These are phyloP conservation scores for Akanthomyces lecanii DNA, from an alignment of 2,329 filamentous ascomycete species.

Conservation along the genomic window DNA sequence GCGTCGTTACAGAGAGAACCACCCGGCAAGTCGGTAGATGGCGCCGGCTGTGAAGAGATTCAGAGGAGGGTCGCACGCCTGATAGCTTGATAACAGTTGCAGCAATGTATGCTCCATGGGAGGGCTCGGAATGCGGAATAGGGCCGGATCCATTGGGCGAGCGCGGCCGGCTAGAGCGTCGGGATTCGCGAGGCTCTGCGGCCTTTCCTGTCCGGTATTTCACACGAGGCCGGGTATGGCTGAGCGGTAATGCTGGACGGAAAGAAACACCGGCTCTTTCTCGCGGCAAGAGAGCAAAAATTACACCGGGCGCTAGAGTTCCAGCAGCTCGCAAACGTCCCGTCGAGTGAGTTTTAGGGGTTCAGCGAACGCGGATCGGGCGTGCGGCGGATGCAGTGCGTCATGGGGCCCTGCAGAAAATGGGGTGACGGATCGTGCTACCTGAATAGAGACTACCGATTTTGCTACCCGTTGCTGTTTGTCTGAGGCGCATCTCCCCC, in stretches of 20 bases:
- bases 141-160: background rate
- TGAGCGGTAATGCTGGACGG: background rate
- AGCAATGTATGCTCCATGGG: background rate
- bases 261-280: background rate
- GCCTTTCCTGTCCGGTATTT: background rate
- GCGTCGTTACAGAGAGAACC: background rate
- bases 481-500: background rate
- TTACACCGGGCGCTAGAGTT: background rate
- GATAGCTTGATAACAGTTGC: background rate
- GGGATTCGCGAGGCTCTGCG: background rate
- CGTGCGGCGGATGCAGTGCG: conserved; percentile 4
- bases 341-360: background rate
- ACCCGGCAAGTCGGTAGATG: background rate
- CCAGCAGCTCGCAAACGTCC: background rate
- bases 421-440: background rate
- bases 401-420: background rate
- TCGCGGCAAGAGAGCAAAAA: background rate
- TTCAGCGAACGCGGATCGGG: background rate
- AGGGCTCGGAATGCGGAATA: background rate
- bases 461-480: background rate
- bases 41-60: background rate
- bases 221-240: background rate
- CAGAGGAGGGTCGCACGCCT: background rate
- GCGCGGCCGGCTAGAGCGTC: background rate
- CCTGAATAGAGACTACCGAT: background rate